phyloP scores from a whole-genome alignment of 192 early-diverging fungal genomes.

The Phlyctochytrium arcticum region DNA sequence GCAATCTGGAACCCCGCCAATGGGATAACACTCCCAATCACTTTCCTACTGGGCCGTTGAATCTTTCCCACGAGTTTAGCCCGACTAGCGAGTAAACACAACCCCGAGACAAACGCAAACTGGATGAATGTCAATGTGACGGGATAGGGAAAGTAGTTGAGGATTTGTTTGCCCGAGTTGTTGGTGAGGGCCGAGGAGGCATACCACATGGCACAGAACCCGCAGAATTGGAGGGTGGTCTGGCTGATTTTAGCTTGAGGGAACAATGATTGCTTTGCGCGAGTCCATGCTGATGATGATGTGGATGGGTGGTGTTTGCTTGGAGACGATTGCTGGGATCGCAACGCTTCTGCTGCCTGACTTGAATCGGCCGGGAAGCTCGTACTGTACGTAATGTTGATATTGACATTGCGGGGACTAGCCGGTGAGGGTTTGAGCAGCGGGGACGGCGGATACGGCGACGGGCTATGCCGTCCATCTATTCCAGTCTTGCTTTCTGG shows the following conservation, averaged over 20 bases:
- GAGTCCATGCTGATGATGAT: too few species aligned
- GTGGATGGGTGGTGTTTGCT: too few species aligned
- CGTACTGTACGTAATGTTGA: slow-evolving; percentile 3
- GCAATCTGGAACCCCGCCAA: slow-evolving; percentile 76
- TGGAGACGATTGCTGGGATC: too few species aligned
- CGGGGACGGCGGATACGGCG: too few species aligned
- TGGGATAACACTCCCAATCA: slow-evolving; percentile 63
- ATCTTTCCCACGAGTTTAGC: not conserved
- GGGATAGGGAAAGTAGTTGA: slow-evolving; percentile 73
- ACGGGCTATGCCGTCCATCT: too few species aligned
- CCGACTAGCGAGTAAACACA: slow-evolving; percentile 39
- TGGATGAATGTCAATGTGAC: slow-evolving; percentile 81
- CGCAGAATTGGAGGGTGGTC: slow-evolving; percentile 47
- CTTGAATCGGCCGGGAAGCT: too few species aligned
- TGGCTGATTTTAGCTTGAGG: not conserved
- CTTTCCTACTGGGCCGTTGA: slow-evolving; percentile 41
- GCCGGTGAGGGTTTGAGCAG: too few species aligned
- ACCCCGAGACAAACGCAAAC: slow-evolving; percentile 71
- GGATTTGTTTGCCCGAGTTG: slow-evolving; percentile 77
- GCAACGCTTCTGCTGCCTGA: too few species aligned
- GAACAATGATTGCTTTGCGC: too few species aligned
- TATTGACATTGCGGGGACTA: slow-evolving; percentile 5
- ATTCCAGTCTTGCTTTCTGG: too few species aligned
- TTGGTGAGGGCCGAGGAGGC: slow-evolving; percentile 76
- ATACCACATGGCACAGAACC: slow-evolving; percentile 77